Percentiles rank a stretch among this genome's conserved stretches.
Conservation (phyloP, 2,329 filamentous ascomycete species). For the Fusarium agapanthi region DNA sequence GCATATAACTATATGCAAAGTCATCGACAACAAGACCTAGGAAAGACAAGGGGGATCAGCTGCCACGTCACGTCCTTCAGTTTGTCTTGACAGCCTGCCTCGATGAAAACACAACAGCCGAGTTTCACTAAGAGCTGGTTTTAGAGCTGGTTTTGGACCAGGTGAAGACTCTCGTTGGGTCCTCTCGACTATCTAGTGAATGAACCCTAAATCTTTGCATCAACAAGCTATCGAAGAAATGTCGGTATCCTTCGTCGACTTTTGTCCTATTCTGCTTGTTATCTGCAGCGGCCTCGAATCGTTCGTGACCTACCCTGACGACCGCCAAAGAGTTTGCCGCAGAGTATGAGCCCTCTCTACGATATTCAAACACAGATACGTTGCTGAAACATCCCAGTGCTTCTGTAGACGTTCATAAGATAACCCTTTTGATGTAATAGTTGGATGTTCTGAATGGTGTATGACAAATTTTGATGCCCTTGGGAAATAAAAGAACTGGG, state of each 20-base stretch:
- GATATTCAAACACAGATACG: rapidly evolving
- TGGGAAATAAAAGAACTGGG: rapidly evolving
- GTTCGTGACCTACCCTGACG: background rate
- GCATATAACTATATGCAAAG: background rate
- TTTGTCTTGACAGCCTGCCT: background rate
- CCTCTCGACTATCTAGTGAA: background rate
- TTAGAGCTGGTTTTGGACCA: no score
- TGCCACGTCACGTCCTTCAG: background rate
- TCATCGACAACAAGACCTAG: background rate
- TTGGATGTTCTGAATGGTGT: no score
- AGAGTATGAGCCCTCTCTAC: background rate
- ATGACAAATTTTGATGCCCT: rapidly evolving
- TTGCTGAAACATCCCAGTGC: background rate
- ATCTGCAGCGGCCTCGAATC: background rate
- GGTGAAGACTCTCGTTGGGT: background rate
- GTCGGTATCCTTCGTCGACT: background rate
- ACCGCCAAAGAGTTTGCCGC: background rate
- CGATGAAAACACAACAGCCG: background rate
- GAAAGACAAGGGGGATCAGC: no score
- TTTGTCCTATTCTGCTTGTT: background rate
- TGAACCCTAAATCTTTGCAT: no score
- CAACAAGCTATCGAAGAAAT: background rate
- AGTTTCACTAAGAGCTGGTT: no score
- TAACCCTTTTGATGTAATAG: background rate
- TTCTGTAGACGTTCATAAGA: background rate